Conservation (phyloP, 2,329 filamentous ascomycete genomes). For the Blastomyces percursus region DNA sequence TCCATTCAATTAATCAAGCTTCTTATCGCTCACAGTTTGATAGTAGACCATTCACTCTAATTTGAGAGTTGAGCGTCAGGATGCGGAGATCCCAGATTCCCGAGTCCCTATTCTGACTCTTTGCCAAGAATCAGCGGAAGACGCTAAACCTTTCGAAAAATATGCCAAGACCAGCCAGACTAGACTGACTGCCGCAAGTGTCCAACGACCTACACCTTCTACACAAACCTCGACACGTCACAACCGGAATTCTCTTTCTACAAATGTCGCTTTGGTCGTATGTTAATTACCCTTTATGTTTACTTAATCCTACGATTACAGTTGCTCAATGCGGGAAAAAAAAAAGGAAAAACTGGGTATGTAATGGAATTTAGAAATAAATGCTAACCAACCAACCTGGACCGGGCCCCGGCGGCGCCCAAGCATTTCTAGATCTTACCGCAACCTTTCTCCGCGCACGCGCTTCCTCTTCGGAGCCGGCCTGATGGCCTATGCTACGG, state of each 20-base stretch:
- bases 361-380: not conserved
- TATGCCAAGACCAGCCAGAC: not conserved
- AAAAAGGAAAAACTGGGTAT: too few relatives aligned
- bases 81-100: too few relatives aligned
- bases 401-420: not conserved
- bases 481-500: slow-evolving; percentile 63
- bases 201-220: too few relatives aligned
- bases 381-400: not conserved
- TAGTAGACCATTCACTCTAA: too few relatives aligned
- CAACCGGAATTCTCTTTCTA: not conserved
- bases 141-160: not conserved
- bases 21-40: too few relatives aligned
- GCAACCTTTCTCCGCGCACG: slow-evolving; percentile 57
- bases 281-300: not conserved
- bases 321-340: not conserved
- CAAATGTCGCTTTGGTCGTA: slow-evolving; percentile 5
- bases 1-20: too few relatives aligned
- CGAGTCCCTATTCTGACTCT: too few relatives aligned
- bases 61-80: too few relatives aligned
- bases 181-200: not conserved
- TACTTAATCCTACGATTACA: not conserved
- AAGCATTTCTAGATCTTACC: slow-evolving; percentile 50
- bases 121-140: too few relatives aligned
- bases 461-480: slow-evolving; percentile 61
- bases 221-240: not conserved